A percentile compares a stretch with the other conserved stretches of the same genome.
Evolutionary conservation across 345 rosid species (phyloP).

Genomic region (Melaleuca alternifolia): DNA sequence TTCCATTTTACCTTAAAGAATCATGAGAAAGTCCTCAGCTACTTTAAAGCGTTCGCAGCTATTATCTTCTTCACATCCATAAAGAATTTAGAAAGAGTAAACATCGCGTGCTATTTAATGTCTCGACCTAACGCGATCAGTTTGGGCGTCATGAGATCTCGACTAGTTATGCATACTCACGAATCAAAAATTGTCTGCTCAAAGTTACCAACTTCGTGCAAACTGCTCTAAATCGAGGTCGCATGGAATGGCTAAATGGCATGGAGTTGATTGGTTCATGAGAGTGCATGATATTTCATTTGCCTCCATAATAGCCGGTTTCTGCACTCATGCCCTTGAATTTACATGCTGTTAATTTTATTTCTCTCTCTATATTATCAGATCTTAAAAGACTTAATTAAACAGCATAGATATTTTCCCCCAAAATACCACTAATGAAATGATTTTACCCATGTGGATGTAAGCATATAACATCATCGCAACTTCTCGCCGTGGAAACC

Average conservation of each 20-base stretch:
- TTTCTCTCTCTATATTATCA: not conserved
- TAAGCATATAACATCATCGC: not conserved
- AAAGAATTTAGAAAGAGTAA: not conserved
- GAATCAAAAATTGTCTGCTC: not conserved
- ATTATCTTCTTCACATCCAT: not conserved
- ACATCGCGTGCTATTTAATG: not conserved
- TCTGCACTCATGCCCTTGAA: too few relatives aligned
- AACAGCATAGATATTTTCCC: not conserved
- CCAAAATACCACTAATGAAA: not conserved
- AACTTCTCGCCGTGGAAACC: not conserved
- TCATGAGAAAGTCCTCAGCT: not conserved
- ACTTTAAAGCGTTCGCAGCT: not conserved
- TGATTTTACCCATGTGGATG: not conserved
- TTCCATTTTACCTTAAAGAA: not conserved
- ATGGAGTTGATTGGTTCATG: accelerated
- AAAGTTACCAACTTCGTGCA: not conserved
- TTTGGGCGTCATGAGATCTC: accelerated
- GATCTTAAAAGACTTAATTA: not conserved
- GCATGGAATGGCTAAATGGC: not conserved
- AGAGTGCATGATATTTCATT: too few relatives aligned
- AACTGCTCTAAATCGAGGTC: not conserved
- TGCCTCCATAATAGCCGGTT: too few relatives aligned
- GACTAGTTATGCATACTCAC: not conserved
- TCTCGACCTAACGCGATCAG: too few relatives aligned
- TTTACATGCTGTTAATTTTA: not conserved